Conservation (phyloP, 2,329 filamentous ascomycete species). For the Aspergillus eucalypticola region DNA sequence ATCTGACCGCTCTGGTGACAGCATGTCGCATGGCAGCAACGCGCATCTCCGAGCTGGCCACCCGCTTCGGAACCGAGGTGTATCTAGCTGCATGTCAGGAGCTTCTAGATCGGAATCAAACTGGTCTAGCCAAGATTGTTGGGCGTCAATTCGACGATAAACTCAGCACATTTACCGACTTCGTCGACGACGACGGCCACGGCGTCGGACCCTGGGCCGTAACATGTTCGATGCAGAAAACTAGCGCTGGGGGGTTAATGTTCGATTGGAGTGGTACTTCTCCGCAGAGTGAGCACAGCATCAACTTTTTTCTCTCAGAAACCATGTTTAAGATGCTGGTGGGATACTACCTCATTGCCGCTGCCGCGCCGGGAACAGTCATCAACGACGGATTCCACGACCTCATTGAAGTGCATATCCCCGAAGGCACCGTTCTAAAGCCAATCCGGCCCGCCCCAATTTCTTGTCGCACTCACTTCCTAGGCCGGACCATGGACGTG, state of each 20-base stretch:
- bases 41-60: slow-evolving; percentile 49
- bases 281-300: slow-evolving; percentile 48
- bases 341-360: slow-evolving; percentile 50
- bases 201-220: slow-evolving; percentile 50
- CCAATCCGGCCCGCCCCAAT: slow-evolving; percentile 51
- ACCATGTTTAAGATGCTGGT: slow-evolving; percentile 57
- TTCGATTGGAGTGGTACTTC: slow-evolving; percentile 54
- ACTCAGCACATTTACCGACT: slow-evolving; percentile 50
- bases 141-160: slow-evolving; percentile 48
- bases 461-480: slow-evolving; percentile 51
- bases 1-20: slow-evolving; percentile 50
- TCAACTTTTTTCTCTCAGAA: slow-evolving; percentile 53
- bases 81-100: slow-evolving; percentile 51
- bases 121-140: slow-evolving; percentile 49
- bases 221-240: slow-evolving; percentile 50
- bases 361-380: slow-evolving; percentile 50
- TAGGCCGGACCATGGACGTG: slow-evolving; percentile 53
- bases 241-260: slow-evolving; percentile 41
- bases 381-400: slow-evolving; percentile 57
- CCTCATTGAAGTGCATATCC: slow-evolving; percentile 50
- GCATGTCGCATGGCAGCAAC: slow-evolving; percentile 49
- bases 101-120: slow-evolving; percentile 47
- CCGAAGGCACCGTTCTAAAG: slow-evolving; percentile 48
- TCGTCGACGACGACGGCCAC: slow-evolving; percentile 53
- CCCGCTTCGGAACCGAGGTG: slow-evolving; percentile 47